A percentile compares a stretch with the other conserved stretches of the same genome.
phyloP scores from a whole-genome alignment of 306 rosid species.

The Arachis stenosperma region DNA sequence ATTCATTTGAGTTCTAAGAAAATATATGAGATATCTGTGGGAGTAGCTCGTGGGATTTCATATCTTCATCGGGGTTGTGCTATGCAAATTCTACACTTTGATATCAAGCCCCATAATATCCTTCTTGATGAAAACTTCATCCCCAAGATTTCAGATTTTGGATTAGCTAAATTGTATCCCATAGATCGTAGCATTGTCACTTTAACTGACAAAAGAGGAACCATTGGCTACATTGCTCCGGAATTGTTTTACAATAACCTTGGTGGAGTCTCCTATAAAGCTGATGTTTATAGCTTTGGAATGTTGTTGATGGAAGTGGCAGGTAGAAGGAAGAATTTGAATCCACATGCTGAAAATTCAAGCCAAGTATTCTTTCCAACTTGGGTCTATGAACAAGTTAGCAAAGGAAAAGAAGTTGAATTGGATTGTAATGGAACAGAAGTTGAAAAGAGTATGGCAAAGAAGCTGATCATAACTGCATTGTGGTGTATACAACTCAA shows the following conservation, averaged over 20 bases:
- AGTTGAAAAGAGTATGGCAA: not conserved
- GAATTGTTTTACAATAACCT: not conserved
- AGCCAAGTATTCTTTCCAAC: conserved; percentile 28
- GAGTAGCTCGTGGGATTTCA: conserved; percentile 5
- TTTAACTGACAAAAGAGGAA: conserved; percentile 28
- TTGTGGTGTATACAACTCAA: conserved; percentile 42
- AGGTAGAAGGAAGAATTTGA: not conserved
- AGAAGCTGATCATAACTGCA: conserved; percentile 37
- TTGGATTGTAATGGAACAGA: not conserved
- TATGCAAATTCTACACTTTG: conserved; percentile 34
- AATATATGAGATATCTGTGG: conserved; percentile 16
- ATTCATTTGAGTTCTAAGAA: not conserved
- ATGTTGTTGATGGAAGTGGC: conserved; percentile 1
- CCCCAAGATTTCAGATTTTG: conserved; percentile 26
- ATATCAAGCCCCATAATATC: conserved; percentile 34
- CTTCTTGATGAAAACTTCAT: conserved; percentile 30
- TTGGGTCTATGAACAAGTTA: conserved; percentile 11
- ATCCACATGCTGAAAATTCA: not conserved
- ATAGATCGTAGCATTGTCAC: conserved; percentile 18
- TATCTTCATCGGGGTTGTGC: conserved; percentile 34
- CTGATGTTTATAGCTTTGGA: conserved; percentile 6
- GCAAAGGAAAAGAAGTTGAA: not conserved
- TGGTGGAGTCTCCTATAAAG: not conserved
- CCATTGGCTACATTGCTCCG: conserved; percentile 29
- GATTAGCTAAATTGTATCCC: conserved; percentile 14